Conservation (phyloP, 805 yeast genomes). For the Schizosaccharomyces octosporus region DNA sequence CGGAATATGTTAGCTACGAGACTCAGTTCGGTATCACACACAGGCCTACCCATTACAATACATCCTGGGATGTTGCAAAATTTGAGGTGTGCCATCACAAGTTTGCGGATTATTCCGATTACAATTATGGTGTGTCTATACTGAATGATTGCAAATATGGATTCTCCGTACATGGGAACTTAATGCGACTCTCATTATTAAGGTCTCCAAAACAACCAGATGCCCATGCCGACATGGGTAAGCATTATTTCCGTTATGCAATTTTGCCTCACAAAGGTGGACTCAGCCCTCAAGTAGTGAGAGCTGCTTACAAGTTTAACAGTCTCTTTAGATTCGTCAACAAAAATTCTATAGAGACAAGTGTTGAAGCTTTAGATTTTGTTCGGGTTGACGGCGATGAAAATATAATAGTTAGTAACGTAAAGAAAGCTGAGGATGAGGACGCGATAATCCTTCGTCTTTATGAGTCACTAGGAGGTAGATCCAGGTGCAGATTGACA, state of each 20-base stretch:
- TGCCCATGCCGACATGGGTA: conserved; percentile 81
- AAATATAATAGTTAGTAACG: neutral
- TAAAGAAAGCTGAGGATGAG: neutral
- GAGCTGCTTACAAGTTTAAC: conserved; percentile 60
- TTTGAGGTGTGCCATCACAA: conserved; percentile 89
- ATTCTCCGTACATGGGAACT: conserved; percentile 76
- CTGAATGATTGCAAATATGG: conserved; percentile 78
- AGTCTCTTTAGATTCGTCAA: conserved; percentile 16
- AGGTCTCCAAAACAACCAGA: conserved; percentile 91
- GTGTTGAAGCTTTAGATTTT: neutral
- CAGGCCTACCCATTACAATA: conserved; percentile 84
- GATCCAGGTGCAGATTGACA: neutral
- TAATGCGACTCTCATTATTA: conserved; percentile 62
- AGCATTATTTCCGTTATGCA: conserved; percentile 61
- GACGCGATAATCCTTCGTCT: neutral
- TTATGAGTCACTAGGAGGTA: conserved; percentile 1
- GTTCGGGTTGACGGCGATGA: neutral
- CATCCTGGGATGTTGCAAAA: conserved; percentile 89
- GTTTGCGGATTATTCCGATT: conserved; percentile 77
- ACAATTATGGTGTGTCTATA: conserved; percentile 63
- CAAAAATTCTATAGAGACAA: neutral
- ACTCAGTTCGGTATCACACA: conserved; percentile 81
- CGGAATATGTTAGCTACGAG: conserved; percentile 65
- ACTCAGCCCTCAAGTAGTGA: conserved; percentile 35
- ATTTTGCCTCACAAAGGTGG: conserved; percentile 59